Evolutionary conservation across 371 early-diverging fungal species (phyloP), one percentile per base, ranked within the genome.

Genomic region (Homolaphlyctis polyrhiza): DNA sequence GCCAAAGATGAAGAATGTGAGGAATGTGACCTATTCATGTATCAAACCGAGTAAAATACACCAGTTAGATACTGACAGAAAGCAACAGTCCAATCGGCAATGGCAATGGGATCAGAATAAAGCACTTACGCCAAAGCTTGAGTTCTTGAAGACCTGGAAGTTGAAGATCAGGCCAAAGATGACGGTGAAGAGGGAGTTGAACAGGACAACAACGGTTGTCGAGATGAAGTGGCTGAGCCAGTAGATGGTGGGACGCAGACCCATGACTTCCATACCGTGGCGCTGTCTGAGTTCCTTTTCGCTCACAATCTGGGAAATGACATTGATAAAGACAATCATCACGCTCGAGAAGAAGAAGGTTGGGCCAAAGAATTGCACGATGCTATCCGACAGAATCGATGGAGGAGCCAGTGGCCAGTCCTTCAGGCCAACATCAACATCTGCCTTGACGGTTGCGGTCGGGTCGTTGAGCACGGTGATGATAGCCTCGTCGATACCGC

Each of bases 251-350:
- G 74, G 71, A 48, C 51, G 48, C 52, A 89, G 76, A 4, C 89
- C 89, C 89, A 89, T 88, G 83, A 87, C 85, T 43, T 85, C 80
- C 85, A 89, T 85, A 57, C 81, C 83, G 62, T 84, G 82, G 23
- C 84, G 76, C 59, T 87, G 72, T 60, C 85, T 82, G 49, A 67
- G 66, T 61, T 89, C 89, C 73, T 89, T 89, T 61, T 89, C 89
- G 21, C 75, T 63, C 8, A 89, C 89, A 49, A 89, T 78, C 35
- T 78, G 84, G 67, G 85, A 84, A 55, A 89, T 71, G 29, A 86
- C 78, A 60, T 76, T 80, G 68, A 80, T 82, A 52, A 82, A 82
- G 60, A 82, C 79, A 43, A 80, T 74, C 81, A 79, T 81, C 63
- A 76, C 82, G 11, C 84, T 74, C 69, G 86, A 87, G 69, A 88